These are phyloP conservation scores for Saccharomyces hybrid DNA, from an alignment of 1,139 yeast species.

Conservation along the genomic window DNA sequence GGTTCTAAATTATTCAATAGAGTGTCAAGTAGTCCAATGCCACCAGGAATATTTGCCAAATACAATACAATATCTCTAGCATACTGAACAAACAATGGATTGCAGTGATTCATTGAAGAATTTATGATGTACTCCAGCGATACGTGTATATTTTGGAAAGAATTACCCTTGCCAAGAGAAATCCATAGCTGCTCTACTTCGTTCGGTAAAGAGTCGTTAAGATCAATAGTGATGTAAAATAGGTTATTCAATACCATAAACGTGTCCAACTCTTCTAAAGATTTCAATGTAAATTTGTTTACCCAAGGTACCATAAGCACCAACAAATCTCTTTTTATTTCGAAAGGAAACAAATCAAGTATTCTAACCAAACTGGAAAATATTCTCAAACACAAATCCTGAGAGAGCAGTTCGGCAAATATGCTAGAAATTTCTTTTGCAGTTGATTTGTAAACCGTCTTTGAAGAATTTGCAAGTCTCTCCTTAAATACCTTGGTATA, in stretches of 20 bases:
- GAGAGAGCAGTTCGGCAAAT: conserved; percentile 31
- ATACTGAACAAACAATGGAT: conserved; percentile 66
- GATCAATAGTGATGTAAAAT: conserved; percentile 75
- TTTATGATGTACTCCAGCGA: conserved; percentile 64
- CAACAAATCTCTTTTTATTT: conserved; percentile 65
- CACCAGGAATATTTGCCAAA: conserved; percentile 40
- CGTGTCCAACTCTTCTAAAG: conserved; percentile 41
- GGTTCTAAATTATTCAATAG: conserved; percentile 70
- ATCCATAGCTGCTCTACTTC: conserved; percentile 95
- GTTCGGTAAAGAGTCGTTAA: conserved; percentile 63
- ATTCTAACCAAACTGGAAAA: conserved; percentile 28
- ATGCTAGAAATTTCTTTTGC: conserved; percentile 32
- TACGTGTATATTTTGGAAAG: conserved; percentile 58
- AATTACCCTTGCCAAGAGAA: conserved; percentile 69
- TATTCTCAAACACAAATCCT: conserved; percentile 25
- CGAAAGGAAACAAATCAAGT: conserved; percentile 29
- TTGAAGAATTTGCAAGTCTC: conserved; percentile 30
- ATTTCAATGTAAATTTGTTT: conserved; percentile 60
- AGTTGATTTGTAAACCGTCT: conserved; percentile 31
- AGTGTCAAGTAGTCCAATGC: conserved; percentile 39
- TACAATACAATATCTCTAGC: conserved; percentile 77
- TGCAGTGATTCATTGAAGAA: conserved; percentile 63
- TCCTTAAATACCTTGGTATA: conserved; percentile 32
- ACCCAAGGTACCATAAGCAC: conserved; percentile 87
- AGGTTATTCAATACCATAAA: conserved; percentile 75